Evolutionary conservation across 2,329 filamentous ascomycete genomes (phyloP).

Genomic region (Epicoccum sorghinum): DNA sequence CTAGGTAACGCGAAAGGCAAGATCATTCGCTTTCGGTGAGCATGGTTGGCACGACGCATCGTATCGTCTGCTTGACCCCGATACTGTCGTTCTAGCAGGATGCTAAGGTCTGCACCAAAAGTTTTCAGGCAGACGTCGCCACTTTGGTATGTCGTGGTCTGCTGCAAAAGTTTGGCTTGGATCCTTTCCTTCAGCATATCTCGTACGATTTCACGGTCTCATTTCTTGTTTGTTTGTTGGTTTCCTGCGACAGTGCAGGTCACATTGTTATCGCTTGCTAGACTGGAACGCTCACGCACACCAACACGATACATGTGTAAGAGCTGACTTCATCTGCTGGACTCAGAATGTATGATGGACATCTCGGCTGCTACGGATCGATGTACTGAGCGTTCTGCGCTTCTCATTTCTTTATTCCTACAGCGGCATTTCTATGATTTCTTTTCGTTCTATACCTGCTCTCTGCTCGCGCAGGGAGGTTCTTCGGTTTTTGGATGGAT

Average conservation of each 20-base stretch:
- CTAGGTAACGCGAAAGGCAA: not conserved
- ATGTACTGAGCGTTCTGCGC: conserved; percentile 23
- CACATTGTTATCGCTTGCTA: conserved; percentile 47
- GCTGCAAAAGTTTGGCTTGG: conserved; percentile 29
- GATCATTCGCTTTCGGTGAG: not conserved
- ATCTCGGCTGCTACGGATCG: conserved; percentile 19
- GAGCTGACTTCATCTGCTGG: conserved; percentile 25
- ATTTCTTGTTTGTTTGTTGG: conserved; percentile 32
- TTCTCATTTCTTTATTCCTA: conserved; percentile 14
- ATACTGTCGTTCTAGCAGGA: not conserved
- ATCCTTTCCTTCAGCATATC: conserved; percentile 21
- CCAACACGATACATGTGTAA: conserved; percentile 36
- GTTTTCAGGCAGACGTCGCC: conserved; percentile 20
- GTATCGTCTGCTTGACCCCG: not conserved
- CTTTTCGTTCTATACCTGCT: conserved; percentile 37
- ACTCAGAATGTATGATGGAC: conserved; percentile 37
- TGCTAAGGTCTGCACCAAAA: conserved; percentile 19
- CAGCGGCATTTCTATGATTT: conserved; percentile 13
- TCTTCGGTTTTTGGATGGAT: conserved; percentile 31
- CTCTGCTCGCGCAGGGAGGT: conserved; percentile 25
- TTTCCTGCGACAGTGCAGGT: conserved; percentile 41
- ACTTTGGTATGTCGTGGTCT: conserved; percentile 5
- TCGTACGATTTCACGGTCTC: conserved; percentile 32
- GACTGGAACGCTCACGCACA: conserved; percentile 47
- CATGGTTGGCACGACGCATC: not conserved